Base-by-base conservation (phyloP, 805 yeast genomes). In the Kodamaea sagamina region DNA sequence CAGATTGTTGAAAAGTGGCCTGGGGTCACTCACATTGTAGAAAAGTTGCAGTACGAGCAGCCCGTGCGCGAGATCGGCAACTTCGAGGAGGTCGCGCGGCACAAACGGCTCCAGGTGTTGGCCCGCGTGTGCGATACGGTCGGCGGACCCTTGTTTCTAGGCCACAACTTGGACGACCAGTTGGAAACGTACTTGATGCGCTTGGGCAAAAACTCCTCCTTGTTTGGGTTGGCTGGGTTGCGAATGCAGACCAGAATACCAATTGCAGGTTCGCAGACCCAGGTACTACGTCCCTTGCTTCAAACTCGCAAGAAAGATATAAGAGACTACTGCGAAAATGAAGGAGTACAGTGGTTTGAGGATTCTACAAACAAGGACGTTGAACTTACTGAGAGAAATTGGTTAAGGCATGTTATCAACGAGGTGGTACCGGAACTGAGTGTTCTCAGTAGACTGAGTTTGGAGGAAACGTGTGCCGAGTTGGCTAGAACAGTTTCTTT, bases 141-240 rank as follows among this genome's bases (percentile, higher is more conserved):
- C 2, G 57, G 53, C 0, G 62, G 74, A 3, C 51, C 68, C n/a
- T 44, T 86, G 4, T 58, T 81, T 16, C 63, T 81, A 31, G 95
- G 85, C 0, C 95, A 87, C 52, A 86, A 81, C 50, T 53, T 68
- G 36, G 80, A 86, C 53, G 95, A 87, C 57, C 89, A 84, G 53
- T 42, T 82, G 10, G 95, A 87, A 54, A 84, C 92, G 0, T 81
- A 75, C 47, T 47, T 83, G 16, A 71, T 81, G 55, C 59, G 95
- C 26, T 63, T 84, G 16, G 58, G 54, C 39, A 59, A 55, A 42
- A 61, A 62, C 40, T 66, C 72, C 2, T 63, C 73, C 9, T 39
- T 71, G 4, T 66, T 72, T 58, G 95, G 95, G 0, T 64, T 84
- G 6, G 67, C 71, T 1, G 85, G 88, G 0, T 81, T 84, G 70